phyloP scores from a whole-genome alignment of 164 flowering plant species.

The Warburgia ugandensis region DNA sequence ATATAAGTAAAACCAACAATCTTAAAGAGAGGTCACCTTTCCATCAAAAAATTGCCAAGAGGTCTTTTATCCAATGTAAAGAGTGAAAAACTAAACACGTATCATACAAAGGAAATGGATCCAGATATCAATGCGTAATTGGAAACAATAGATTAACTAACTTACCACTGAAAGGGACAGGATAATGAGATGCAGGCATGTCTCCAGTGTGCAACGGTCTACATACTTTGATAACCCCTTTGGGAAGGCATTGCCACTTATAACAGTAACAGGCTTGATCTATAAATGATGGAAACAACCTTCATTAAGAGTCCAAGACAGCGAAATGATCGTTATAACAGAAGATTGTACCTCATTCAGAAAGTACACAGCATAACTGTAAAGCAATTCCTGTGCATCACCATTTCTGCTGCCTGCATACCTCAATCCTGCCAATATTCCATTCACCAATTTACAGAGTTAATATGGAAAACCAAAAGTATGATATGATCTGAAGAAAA shows the following conservation, averaged over 20 bases:
- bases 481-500: too few relatives aligned
- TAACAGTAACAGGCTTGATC: slow-evolving; percentile 69
- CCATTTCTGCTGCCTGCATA: slow-evolving; percentile 92
- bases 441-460: too few relatives aligned
- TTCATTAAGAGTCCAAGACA: not conserved
- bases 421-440: slow-evolving; percentile 54
- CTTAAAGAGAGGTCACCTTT: too few relatives aligned
- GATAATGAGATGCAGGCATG: slow-evolving; percentile 79
- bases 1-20: too few relatives aligned
- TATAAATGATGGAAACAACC: slow-evolving; percentile 23
- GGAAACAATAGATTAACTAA: not conserved
- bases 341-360: slow-evolving; percentile 68
- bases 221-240: slow-evolving; percentile 71
- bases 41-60: too few relatives aligned
- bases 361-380: slow-evolving; percentile 72
- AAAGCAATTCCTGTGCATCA: slow-evolving; percentile 75
- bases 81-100: too few relatives aligned
- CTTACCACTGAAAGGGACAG: slow-evolving; percentile 84
- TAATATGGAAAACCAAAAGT: too few relatives aligned
- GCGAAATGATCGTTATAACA: slow-evolving; percentile 10
- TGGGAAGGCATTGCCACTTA: slow-evolving; percentile 42
- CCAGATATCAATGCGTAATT: not conserved
- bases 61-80: too few relatives aligned
- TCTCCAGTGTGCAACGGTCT: slow-evolving; percentile 84
- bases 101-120: not conserved